Evolutionary conservation across 192 early-diverging fungal species (phyloP).

Genomic region (Irineochytrium annulatum): DNA sequence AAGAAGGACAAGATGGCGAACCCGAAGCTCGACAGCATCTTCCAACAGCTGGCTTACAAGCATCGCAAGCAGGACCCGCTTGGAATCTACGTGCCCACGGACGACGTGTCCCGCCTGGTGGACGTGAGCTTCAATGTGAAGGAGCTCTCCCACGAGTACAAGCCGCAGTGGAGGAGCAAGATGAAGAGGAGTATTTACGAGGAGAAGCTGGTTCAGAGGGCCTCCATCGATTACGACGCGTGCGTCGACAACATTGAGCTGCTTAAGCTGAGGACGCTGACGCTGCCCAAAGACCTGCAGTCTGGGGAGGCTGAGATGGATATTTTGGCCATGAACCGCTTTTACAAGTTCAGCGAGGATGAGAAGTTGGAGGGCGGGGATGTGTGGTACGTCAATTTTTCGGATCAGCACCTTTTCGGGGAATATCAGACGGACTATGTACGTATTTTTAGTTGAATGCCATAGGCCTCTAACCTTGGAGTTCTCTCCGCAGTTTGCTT

Average conservation of each 20-base stretch:
- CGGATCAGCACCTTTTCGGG: slow-evolving; percentile 16
- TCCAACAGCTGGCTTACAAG: no score
- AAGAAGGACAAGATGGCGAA: no score
- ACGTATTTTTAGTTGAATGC: background rate
- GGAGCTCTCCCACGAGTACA: slow-evolving; percentile 10
- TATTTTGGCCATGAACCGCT: background rate
- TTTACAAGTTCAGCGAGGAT: slow-evolving; percentile 10
- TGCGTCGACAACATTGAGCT: background rate
- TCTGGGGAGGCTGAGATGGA: background rate
- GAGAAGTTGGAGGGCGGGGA: slow-evolving; percentile 3
- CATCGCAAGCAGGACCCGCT: no score
- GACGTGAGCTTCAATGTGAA: slow-evolving; percentile 12
- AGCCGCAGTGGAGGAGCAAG: background rate
- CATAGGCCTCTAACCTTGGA: background rate
- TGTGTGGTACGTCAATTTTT: slow-evolving; percentile 26
- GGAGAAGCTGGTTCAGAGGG: no score
- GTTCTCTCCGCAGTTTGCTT: slow-evolving; percentile 5
- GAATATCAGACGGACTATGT: slow-evolving; percentile 12
- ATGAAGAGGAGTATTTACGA: background rate
- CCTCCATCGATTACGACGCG: background rate
- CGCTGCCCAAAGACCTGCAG: slow-evolving; percentile 3
- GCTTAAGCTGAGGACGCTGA: background rate
- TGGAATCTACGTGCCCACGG: slow-evolving; percentile 1
- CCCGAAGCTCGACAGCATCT: no score
- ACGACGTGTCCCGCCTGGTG: slow-evolving; percentile 13